These are phyloP conservation scores for Cytospora piceae DNA, from an alignment of 2,329 filamentous ascomycete species.

Conservation along the genomic window DNA sequence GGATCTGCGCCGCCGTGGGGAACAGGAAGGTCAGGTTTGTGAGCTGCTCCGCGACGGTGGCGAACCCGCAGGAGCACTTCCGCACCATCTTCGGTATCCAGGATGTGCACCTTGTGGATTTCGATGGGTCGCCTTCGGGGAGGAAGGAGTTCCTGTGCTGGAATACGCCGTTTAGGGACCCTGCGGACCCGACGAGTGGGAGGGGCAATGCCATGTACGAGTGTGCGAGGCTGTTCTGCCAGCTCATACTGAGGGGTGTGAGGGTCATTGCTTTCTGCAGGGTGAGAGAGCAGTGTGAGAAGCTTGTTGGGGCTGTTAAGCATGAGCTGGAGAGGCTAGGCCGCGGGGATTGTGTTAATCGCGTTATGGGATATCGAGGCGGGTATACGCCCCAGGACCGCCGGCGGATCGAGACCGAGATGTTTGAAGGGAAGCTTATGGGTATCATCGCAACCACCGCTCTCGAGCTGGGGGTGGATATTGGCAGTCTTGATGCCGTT, in stretches of 20 bases:
- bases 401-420: conserved; percentile 85
- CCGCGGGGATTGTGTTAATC: conserved; percentile 71
- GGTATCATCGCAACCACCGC: conserved; percentile 94
- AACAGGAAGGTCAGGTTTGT: conserved; percentile 87
- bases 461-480: conserved; percentile 91
- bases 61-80: conserved; percentile 91
- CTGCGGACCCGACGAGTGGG: conserved; percentile 82
- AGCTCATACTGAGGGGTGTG: conserved; percentile 84
- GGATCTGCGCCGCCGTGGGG: conserved; percentile 88
- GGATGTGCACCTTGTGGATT: conserved; percentile 80
- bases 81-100: conserved; percentile 89
- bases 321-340: conserved; percentile 75
- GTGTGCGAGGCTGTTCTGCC: conserved; percentile 87
- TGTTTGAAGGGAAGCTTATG: conserved; percentile 94
- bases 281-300: conserved; percentile 86
- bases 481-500: conserved; percentile 91
- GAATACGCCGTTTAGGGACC: conserved; percentile 96
- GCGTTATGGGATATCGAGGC: conserved; percentile 94
- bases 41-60: conserved; percentile 94
- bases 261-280: conserved; percentile 92
- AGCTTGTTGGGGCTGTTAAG: conserved; percentile 78
- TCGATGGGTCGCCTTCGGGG: conserved; percentile 89
- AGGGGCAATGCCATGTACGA: conserved; percentile 82
- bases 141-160: conserved; percentile 95
- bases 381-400: conserved; percentile 93